Evolutionary conservation across 1,139 yeast species (phyloP).

Genomic region (Ashbya aceris): DNA sequence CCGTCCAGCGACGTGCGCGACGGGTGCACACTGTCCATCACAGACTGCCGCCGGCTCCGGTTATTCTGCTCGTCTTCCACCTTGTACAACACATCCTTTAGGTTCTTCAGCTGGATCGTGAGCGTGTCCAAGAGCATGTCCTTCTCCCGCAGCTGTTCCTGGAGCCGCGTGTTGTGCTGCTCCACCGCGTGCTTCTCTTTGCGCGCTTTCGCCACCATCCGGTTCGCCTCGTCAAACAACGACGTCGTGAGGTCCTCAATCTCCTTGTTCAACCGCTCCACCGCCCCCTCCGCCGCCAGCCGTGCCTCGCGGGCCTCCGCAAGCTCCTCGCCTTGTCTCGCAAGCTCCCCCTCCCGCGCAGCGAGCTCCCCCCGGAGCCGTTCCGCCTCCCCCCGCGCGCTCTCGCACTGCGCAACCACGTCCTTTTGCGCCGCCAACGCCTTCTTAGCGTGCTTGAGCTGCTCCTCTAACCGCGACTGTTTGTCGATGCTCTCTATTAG

Average conservation of each 20-base stretch:
- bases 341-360: conserved; percentile 29
- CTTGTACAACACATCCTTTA: conserved; percentile 50
- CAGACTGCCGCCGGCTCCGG: conserved; percentile 14
- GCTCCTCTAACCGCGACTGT: conserved; percentile 43
- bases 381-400: conserved; percentile 11
- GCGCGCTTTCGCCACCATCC: conserved; percentile 67
- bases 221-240: conserved; percentile 70
- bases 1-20: conserved; percentile 16
- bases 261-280: conserved; percentile 51
- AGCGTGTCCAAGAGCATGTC: conserved; percentile 57
- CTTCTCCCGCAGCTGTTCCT: conserved; percentile 62
- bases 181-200: conserved; percentile 47
- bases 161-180: conserved; percentile 41
- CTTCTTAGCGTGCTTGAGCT: conserved; percentile 23
- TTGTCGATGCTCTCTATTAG: conserved; percentile 52
- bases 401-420: conserved; percentile 12
- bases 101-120: conserved; percentile 59
- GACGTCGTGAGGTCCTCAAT: conserved; percentile 72
- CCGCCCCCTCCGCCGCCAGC: conserved; percentile 46
- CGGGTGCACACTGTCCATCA: conserved; percentile 14
- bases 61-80: conserved; percentile 32
- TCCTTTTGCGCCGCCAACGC: conserved; percentile 17
- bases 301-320: conserved; percentile 29
- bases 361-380: conserved; percentile 12
- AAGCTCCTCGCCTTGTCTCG: conserved; percentile 44